Conservation (phyloP, 2,329 filamentous ascomycete species). For the Keithomyces neogunnii region DNA sequence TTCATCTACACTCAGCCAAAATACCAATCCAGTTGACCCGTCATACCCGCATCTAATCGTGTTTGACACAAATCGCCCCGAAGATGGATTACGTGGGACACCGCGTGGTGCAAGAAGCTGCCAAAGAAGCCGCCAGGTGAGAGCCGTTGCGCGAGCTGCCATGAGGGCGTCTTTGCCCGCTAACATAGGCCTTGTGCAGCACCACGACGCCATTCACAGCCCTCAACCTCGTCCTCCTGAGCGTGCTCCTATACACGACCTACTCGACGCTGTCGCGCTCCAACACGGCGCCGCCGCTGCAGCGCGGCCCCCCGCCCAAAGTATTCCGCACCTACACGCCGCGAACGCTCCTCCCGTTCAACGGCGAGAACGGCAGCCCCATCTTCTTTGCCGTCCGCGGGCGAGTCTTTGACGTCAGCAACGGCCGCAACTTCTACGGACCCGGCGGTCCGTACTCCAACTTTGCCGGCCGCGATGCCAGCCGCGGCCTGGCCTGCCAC, state of each 20-base stretch:
- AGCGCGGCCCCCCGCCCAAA: conserved; percentile 45
- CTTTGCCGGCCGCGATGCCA: conserved; percentile 90
- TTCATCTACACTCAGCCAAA: too few species aligned
- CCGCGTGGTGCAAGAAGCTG: conserved; percentile 45
- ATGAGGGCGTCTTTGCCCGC: neutral
- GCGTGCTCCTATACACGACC: conserved; percentile 47
- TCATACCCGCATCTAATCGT: neutral
- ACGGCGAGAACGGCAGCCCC: conserved; percentile 63
- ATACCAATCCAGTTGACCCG: too few species aligned
- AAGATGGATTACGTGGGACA: conserved; percentile 51
- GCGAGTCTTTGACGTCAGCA: conserved; percentile 80
- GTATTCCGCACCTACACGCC: conserved; percentile 68
- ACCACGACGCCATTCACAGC: conserved; percentile 43
- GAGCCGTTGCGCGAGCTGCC: too few species aligned
- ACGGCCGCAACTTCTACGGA: conserved; percentile 89
- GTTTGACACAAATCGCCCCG: neutral
- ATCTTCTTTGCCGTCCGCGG: conserved; percentile 91
- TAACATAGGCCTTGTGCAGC: neutral
- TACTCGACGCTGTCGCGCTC: conserved; percentile 47
- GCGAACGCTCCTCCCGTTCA: conserved; percentile 74
- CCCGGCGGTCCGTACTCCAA: conserved; percentile 92
- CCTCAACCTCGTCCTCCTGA: conserved; percentile 53
- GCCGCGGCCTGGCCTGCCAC: conserved; percentile 75
- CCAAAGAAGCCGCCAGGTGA: conserved; percentile 30
- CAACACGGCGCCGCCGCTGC: conserved; percentile 34